Evolutionary conservation across 495 filamentous ascomycete species (phyloP).

Genomic region (Aspergillus olivimuriae): DNA sequence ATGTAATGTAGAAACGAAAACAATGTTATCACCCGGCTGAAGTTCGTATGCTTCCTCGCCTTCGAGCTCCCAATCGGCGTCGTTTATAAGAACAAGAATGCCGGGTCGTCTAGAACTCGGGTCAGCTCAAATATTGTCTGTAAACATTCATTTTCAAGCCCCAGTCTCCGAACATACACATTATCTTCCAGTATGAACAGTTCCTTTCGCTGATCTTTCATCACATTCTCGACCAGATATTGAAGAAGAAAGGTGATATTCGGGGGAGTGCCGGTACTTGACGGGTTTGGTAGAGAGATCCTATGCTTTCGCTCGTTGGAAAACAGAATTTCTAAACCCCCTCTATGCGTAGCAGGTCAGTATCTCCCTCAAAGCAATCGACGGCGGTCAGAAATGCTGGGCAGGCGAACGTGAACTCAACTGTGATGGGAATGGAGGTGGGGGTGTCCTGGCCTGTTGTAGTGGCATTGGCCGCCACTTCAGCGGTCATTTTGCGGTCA

Average conservation of each 20-base stretch:
- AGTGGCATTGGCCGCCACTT: constrained; percentile 8
- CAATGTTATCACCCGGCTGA: constrained; percentile 73
- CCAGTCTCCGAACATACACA: constrained; percentile 54
- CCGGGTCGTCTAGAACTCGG: constrained; percentile 67
- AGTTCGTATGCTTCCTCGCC: constrained; percentile 86
- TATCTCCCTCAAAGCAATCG: too few relatives aligned
- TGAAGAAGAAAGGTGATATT: constrained; percentile 73
- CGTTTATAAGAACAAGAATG: constrained; percentile 96
- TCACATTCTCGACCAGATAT: constrained; percentile 74
- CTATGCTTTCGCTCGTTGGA: constrained; percentile 67
- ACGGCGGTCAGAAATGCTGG: too few relatives aligned
- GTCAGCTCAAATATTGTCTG: constrained; percentile 5
- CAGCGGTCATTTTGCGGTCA: not conserved
- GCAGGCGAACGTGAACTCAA: constrained; percentile 67
- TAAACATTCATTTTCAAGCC: not conserved
- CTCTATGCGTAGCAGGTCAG: too few relatives aligned
- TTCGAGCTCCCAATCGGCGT: constrained; percentile 97
- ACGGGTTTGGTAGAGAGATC: constrained; percentile 58
- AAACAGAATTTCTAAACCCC: constrained; percentile 94
- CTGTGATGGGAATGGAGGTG: constrained; percentile 45
- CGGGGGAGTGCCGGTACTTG: constrained; percentile 49
- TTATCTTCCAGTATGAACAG: constrained; percentile 83
- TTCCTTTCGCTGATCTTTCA: constrained; percentile 82
- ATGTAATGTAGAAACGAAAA: constrained; percentile 97
- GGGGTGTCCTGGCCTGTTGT: constrained; percentile 4